Percentiles rank a stretch among this genome's conserved stretches.
phyloP scores from a whole-genome alignment of 352 stramenopile genomes.

The Elongisporangium senticosum region DNA sequence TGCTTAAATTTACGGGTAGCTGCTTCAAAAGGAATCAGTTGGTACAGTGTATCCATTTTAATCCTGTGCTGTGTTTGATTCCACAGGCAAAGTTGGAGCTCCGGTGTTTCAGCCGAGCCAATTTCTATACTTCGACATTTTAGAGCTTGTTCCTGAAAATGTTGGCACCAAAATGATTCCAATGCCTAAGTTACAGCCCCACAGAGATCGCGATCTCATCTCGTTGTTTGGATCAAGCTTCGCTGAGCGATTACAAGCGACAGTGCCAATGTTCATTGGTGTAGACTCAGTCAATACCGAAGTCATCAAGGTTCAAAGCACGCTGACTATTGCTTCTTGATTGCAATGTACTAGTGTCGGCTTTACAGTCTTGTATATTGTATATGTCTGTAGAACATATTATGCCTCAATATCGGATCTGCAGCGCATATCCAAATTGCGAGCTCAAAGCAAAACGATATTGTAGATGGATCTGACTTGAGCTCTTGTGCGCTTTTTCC shows the following conservation, averaged over 20 bases:
- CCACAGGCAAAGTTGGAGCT: slow-evolving; percentile 17
- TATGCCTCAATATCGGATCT: slow-evolving; percentile 16
- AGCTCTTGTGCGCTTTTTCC: slow-evolving; percentile 5
- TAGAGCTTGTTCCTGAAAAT: slow-evolving; percentile 7
- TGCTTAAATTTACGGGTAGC: slow-evolving; percentile 21
- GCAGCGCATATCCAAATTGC: slow-evolving; percentile 7
- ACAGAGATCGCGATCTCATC: slow-evolving; percentile 1
- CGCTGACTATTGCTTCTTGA: background rate
- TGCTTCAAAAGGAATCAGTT: background rate
- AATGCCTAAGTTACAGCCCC: slow-evolving; percentile 1
- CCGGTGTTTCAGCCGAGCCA: slow-evolving; percentile 15
- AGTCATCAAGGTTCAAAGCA: slow-evolving; percentile 14
- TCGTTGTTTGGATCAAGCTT: slow-evolving; percentile 9
- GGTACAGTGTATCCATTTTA: background rate
- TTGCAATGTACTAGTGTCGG: background rate
- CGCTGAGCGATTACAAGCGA: slow-evolving; percentile 4
- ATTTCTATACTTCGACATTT: slow-evolving; percentile 30
- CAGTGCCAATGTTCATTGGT: slow-evolving; percentile 7
- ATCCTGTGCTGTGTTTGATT: background rate
- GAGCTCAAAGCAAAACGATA: background rate
- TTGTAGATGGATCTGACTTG: slow-evolving; percentile 5
- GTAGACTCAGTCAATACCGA: slow-evolving; percentile 16
- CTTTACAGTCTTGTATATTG: background rate
- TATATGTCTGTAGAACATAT: slow-evolving; percentile 6
- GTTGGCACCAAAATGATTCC: slow-evolving; percentile 2